Evolutionary conservation across 768 basidiomycete genomes (phyloP), one percentile per base, ranked within the genome.

Genomic region (Tylopilus sp.): DNA sequence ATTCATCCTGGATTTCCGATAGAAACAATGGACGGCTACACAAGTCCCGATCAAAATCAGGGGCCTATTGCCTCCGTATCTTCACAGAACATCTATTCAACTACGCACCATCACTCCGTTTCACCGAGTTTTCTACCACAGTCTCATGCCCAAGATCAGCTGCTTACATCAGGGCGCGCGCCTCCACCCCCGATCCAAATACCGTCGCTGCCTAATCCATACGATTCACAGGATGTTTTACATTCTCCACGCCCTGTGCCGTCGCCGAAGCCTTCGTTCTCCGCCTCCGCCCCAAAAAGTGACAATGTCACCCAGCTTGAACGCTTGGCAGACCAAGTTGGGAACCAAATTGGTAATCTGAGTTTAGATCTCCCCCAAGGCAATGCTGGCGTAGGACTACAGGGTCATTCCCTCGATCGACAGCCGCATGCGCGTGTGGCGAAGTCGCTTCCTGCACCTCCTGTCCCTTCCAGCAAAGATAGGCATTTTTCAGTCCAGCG

Each of bases 161-260:
- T 48, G 6, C 48, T 44, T 39, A 23, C 52, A 28, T 53, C 48
- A 8, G 38, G 40, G 33, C 61, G 50, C 17, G 13, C 39, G 40
- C 59, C 44, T 22, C 67, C 61, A 42, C 42, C 49, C n/a, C 52
- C 65, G 30, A 68, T 68, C 30, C 48, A 48, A 30, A 57, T 68
- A 21, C 52, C 63, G 10, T 8, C 51, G 13, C 26, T 66, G 13
- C 68, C 61, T 7, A 69, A 69, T 47, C 66, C 68, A 18, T 56
- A 68, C 44, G 68, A 68, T 17, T 57, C 63, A 11, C 71, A 71
- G 6, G 70, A 74, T 7, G 60, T 79, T 2, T 56, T 85, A 3
- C 73, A 79, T 53, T 87, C 86, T 0, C 88, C 89, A 3, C 80
- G 84, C 8, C 88, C 88, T 0, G 71, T 85, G 46, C 74, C 80